Evolutionary conservation across 2,329 filamentous ascomycete genomes (phyloP).

Genomic region (Curvularia eragrostidis): DNA sequence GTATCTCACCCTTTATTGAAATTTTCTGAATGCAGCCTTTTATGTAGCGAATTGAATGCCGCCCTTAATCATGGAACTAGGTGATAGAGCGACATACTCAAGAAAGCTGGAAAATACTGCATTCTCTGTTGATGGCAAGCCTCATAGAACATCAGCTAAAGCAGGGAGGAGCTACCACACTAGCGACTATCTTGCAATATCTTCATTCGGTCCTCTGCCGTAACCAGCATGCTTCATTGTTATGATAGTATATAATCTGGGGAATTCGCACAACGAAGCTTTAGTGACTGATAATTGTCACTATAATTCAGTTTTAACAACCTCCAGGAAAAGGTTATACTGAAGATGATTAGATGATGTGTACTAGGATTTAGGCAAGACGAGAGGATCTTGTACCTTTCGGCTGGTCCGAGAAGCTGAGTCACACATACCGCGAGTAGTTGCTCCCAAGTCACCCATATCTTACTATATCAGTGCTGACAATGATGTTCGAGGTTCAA

Average conservation of each 20-base stretch:
- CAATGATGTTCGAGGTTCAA: no score
- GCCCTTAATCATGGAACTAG: conserved; percentile 55
- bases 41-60: conserved; percentile 71
- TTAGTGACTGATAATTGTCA: no score
- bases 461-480: no score
- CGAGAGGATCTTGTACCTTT: no score
- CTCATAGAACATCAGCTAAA: conserved; percentile 51
- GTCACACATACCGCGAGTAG: no score
- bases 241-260: conserved; percentile 50
- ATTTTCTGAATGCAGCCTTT: conserved; percentile 68
- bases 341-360: no score
- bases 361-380: no score
- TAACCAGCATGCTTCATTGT: conserved; percentile 50
- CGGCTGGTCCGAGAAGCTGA: no score
- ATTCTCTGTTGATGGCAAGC: conserved; percentile 51
- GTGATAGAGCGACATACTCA: conserved; percentile 30
- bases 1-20: conserved; percentile 64
- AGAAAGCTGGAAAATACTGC: conserved; percentile 16
- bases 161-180: conserved; percentile 16
- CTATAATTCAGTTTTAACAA: no score
- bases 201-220: conserved; percentile 38
- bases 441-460: no score
- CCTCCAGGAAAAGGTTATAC: no score
- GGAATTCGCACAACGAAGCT: conserved; percentile 58
- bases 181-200: conserved; percentile 5